Evolutionary conservation across 2,329 filamentous ascomycete genomes (phyloP).

Genomic region (Penicillium aurantiogriseum): DNA sequence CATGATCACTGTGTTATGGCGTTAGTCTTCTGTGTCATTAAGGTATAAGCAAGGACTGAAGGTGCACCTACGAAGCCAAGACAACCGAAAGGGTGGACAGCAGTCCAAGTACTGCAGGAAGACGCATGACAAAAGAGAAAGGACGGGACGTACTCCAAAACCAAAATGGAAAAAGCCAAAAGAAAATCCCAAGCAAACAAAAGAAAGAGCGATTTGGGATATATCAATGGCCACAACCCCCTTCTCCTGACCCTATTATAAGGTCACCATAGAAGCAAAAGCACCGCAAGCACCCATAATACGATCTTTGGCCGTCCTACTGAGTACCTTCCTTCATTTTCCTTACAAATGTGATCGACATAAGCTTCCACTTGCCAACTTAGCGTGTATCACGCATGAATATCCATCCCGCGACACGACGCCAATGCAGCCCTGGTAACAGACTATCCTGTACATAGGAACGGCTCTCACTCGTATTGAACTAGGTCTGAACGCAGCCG

Average conservation of each 20-base stretch:
- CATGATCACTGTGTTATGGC: conserved; percentile 6
- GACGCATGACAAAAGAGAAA: conserved; percentile 9
- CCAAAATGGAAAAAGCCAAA: not conserved
- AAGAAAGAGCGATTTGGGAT: not conserved
- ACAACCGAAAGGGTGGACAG: conserved; percentile 15
- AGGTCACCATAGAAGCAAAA: not conserved
- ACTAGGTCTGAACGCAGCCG: not conserved
- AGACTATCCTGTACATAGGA: not conserved
- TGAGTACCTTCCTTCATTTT: not conserved
- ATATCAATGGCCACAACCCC: not conserved
- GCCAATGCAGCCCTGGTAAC: not conserved
- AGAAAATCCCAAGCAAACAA: not conserved
- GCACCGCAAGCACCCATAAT: not conserved
- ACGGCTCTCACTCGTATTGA: conserved; percentile 4
- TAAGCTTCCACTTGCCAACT: not conserved
- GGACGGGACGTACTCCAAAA: not conserved
- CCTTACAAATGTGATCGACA: conserved; percentile 11
- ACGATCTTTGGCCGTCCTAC: not conserved
- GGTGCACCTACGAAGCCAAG: conserved; percentile 16
- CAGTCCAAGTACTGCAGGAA: conserved; percentile 10
- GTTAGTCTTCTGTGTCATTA: not conserved
- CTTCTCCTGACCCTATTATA: conserved; percentile 1
- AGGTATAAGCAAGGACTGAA: no score
- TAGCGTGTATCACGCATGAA: not conserved
- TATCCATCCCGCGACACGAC: not conserved